phyloP scores from a whole-genome alignment of 495 filamentous ascomycete species.

The Sordaria brevicollis region DNA sequence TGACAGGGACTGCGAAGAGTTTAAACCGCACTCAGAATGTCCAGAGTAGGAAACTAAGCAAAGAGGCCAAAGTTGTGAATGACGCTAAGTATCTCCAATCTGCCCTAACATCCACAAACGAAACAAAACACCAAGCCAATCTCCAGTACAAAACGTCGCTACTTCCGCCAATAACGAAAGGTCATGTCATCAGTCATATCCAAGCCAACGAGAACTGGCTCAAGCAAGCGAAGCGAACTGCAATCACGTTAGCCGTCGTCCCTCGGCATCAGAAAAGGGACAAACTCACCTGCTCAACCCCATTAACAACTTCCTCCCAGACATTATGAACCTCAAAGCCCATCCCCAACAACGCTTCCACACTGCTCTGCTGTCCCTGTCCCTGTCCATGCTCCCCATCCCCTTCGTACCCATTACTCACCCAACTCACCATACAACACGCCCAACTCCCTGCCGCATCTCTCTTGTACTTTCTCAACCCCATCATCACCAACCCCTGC shows the following conservation, averaged over 20 bases:
- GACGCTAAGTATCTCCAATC: background rate
- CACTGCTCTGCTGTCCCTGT: conserved; percentile 42
- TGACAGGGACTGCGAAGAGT: background rate
- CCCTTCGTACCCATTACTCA: conserved; percentile 16
- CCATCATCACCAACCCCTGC: conserved; percentile 73
- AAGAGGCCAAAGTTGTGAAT: background rate
- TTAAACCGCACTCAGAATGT: background rate
- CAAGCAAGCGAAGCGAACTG: background rate
- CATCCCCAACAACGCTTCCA: conserved; percentile 62
- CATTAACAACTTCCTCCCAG: conserved; percentile 73
- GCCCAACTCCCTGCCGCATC: conserved; percentile 50
- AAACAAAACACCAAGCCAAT: background rate
- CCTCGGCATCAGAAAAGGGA: background rate
- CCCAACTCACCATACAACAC: conserved; percentile 61
- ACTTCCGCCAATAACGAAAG: background rate
- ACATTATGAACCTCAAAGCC: conserved; percentile 65
- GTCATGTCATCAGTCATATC: background rate
- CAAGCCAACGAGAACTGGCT: background rate
- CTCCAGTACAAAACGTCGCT: background rate
- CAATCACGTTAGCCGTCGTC: background rate
- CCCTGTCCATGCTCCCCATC: background rate
- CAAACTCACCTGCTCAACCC: conserved; percentile 48
- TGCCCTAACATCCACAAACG: background rate
- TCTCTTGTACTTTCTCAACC: conserved; percentile 71
- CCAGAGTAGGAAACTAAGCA: background rate